These are phyloP conservation scores for Zymoseptoria crescenta DNA, from an alignment of 2,329 filamentous ascomycete species.

Conservation along the genomic window DNA sequence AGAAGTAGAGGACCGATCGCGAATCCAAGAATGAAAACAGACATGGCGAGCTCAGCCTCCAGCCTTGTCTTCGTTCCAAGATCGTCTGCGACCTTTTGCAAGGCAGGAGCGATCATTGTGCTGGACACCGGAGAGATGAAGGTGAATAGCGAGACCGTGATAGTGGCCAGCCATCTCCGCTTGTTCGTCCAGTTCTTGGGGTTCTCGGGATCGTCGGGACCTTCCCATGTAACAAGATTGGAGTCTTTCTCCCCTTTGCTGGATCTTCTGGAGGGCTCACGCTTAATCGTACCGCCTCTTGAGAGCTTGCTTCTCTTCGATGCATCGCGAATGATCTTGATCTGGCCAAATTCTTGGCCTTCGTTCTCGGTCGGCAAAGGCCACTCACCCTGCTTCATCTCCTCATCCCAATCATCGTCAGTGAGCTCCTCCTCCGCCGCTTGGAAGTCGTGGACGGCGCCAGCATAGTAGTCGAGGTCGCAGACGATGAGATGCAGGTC, in stretches of 20 bases:
- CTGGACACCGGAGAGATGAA: slow-evolving; percentile 34
- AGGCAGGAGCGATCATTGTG: slow-evolving; percentile 34
- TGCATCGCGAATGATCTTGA: slow-evolving; percentile 24
- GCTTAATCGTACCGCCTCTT: slow-evolving; percentile 22
- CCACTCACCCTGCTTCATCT: slow-evolving; percentile 17
- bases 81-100: slow-evolving; percentile 24
- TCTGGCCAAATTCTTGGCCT: slow-evolving; percentile 24
- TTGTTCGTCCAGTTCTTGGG: slow-evolving; percentile 41
- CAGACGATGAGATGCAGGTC: slow-evolving; percentile 30
- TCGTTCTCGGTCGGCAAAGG: slow-evolving; percentile 18
- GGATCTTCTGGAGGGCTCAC: slow-evolving; percentile 22
- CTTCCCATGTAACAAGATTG: slow-evolving; percentile 39
- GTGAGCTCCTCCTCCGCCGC: slow-evolving; percentile 24
- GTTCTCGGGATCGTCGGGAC: slow-evolving; percentile 38
- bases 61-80: slow-evolving; percentile 16
- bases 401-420: slow-evolving; percentile 24
- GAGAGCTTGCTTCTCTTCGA: slow-evolving; percentile 13
- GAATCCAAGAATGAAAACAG: slow-evolving; percentile 33
- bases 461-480: slow-evolving; percentile 31
- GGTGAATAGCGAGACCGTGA: slow-evolving; percentile 36
- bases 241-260: slow-evolving; percentile 27
- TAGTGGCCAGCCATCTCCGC: slow-evolving; percentile 38
- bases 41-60: slow-evolving; percentile 26
- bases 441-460: slow-evolving; percentile 31
- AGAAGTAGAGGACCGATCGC: slow-evolving; percentile 32